Conservation (phyloP, 208 protist genomes). For the Crithidia mellificae region DNA sequence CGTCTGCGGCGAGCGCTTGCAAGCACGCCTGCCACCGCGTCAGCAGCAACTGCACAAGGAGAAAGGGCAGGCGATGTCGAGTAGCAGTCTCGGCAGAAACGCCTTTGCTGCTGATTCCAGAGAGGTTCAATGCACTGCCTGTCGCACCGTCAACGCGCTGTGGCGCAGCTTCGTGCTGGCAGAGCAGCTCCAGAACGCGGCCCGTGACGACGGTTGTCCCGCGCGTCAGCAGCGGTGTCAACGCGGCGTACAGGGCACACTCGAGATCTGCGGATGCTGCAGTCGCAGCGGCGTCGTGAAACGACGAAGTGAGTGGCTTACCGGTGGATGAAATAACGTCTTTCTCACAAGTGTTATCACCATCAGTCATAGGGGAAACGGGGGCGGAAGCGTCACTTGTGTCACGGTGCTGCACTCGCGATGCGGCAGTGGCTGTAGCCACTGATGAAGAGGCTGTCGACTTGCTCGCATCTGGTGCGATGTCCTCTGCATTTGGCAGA, state of each 20-base stretch:
- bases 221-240: constrained; percentile 15
- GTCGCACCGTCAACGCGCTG: background rate
- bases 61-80: constrained; percentile 16
- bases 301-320: constrained; percentile 3
- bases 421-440: background rate
- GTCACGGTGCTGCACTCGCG: background rate
- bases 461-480: background rate
- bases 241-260: constrained; percentile 2
- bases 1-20: background rate
- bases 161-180: background rate
- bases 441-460: no score
- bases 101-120: background rate
- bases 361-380: no score
- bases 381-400: no score
- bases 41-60: constrained; percentile 22
- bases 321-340: background rate
- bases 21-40: constrained; percentile 27
- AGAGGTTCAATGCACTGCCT: background rate
- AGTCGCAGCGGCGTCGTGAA: background rate
- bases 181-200: constrained; percentile 16
- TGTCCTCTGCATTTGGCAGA: constrained; percentile 12
- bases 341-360: background rate
- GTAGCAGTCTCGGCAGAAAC: background rate
- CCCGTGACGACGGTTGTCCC: constrained; percentile 14
- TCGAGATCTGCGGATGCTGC: constrained; percentile 6